These are phyloP conservation scores for Lojkania enalia DNA, from an alignment of 2,329 filamentous ascomycete genomes.

Conservation along the genomic window DNA sequence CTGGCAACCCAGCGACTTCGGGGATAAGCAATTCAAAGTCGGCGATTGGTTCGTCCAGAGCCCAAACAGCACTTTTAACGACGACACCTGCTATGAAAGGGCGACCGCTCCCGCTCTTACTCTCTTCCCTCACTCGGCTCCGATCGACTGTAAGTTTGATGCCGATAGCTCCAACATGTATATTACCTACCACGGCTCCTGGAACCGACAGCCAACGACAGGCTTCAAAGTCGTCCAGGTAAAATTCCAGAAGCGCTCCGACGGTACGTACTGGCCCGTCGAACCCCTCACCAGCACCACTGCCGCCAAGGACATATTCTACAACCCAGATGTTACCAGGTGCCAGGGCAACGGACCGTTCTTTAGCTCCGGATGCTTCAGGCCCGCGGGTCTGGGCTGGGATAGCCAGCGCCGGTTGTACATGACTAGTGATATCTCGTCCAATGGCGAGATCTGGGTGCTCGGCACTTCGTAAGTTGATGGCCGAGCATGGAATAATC, in stretches of 20 bases:
- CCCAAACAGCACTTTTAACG: constrained; percentile 48
- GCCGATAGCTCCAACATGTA: constrained; percentile 60
- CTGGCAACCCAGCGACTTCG: constrained; percentile 59
- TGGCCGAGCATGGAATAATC: too few species aligned
- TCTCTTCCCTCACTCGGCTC: constrained; percentile 69
- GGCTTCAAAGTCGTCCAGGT: constrained; percentile 56
- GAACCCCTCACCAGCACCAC: constrained; percentile 51
- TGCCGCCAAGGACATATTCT: constrained; percentile 58
- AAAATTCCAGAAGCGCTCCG: constrained; percentile 45
- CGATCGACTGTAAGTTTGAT: constrained; percentile 70
- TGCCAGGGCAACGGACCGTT: constrained; percentile 52
- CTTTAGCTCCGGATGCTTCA: constrained; percentile 56
- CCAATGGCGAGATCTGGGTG: constrained; percentile 37
- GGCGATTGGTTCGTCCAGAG: constrained; percentile 42
- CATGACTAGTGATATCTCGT: constrained; percentile 58
- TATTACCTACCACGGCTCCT: constrained; percentile 72
- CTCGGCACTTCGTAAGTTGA: constrained; percentile 31
- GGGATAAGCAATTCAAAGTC: constrained; percentile 55
- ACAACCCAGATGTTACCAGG: constrained; percentile 55
- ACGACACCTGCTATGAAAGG: constrained; percentile 49
- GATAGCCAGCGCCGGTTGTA: constrained; percentile 58
- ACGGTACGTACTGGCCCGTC: constrained; percentile 45
- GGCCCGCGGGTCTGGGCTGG: constrained; percentile 61
- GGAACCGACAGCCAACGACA: constrained; percentile 56
- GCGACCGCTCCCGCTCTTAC: constrained; percentile 53